phyloP scores from a whole-genome alignment of 2,329 filamentous ascomycete genomes.

The Monilinia fructicola region DNA sequence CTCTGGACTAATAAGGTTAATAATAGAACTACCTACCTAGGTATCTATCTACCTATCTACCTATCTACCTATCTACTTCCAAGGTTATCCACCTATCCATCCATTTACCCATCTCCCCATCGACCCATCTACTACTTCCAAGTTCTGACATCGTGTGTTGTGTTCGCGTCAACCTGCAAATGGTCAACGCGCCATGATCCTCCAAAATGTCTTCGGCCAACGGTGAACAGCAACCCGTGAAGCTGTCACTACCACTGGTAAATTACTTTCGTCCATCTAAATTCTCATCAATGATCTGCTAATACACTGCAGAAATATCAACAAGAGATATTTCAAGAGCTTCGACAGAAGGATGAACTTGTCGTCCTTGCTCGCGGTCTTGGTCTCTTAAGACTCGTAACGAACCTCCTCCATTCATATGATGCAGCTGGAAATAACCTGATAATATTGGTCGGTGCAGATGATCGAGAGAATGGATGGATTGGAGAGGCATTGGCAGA shows the following conservation, averaged over 20 bases:
- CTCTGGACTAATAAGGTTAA: no score
- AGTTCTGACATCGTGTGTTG: conserved; percentile 16
- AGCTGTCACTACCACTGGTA: conserved; percentile 76
- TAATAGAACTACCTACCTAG: background rate
- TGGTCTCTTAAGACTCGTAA: conserved; percentile 85
- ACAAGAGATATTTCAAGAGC: conserved; percentile 89
- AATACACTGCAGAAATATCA: conserved; percentile 69
- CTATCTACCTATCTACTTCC: no score
- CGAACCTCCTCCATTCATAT: conserved; percentile 95
- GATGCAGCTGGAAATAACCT: conserved; percentile 94
- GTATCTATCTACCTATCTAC: no score
- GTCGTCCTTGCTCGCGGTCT: conserved; percentile 89
- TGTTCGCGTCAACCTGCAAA: conserved; percentile 13
- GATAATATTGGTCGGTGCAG: conserved; percentile 82
- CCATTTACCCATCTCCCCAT: no score
- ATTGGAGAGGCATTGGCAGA: conserved; percentile 94
- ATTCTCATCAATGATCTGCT: conserved; percentile 19
- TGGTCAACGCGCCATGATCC: conserved; percentile 31
- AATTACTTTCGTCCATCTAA: background rate
- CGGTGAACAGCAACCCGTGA: conserved; percentile 66
- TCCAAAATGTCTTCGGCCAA: conserved; percentile 40
- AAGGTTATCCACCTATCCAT: no score
- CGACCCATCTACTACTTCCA: no score
- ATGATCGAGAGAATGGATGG: conserved; percentile 93
- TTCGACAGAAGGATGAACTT: conserved; percentile 88